Base-by-base conservation (phyloP, 139 green algal species). In the Trebouxia sp. region DNA sequence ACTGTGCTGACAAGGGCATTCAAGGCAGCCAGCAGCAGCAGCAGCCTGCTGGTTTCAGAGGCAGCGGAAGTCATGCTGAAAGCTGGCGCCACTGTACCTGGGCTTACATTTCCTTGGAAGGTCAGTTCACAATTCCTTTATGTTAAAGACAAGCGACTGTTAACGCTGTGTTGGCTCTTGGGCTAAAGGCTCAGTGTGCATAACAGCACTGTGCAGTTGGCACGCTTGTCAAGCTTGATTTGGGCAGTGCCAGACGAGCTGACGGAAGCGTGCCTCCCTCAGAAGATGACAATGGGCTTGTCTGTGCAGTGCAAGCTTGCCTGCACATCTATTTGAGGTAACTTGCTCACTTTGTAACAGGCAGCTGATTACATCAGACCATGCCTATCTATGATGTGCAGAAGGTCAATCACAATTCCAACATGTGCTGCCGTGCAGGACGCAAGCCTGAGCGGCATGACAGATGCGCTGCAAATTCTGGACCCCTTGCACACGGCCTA, bases 21-120 rank as follows among this genome's bases (percentile, higher is more conserved):
- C 32, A 56, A 47, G 50, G 80, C 79, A 38, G 76, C 84, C 9
- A 81, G 82, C 11, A 78, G 85, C 0, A 37, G 28, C 10, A 88
- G 90, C 38, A 86, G 83, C 38, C 22, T 92, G 42, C 58, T 84
- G 76, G n/a, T 89, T 30, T 38, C 51, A 10, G 83, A 90, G 37
- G 80, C 83, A 22, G 76, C 76, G 15, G 65, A 79, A 28, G 26
- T 86, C 24, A 26, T 86, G 41, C 43, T 78, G 8, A 70, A 51
- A 37, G 65, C 26, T 12, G n/a, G 42, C 62, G 53, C 56, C 12
- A n/a, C n/a, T 3, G 22, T n/a, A 0, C 14, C 43, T 28, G 79
- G 47, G 14, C 32, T 79, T 30, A 45, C 65, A 6, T 35, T 48
- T 43, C 62, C 35, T n/a, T 83, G 79, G 79, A 45, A 79, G 74